phyloP scores from a whole-genome alignment of 192 early-diverging fungal genomes.

The Spinellus fusiger region DNA sequence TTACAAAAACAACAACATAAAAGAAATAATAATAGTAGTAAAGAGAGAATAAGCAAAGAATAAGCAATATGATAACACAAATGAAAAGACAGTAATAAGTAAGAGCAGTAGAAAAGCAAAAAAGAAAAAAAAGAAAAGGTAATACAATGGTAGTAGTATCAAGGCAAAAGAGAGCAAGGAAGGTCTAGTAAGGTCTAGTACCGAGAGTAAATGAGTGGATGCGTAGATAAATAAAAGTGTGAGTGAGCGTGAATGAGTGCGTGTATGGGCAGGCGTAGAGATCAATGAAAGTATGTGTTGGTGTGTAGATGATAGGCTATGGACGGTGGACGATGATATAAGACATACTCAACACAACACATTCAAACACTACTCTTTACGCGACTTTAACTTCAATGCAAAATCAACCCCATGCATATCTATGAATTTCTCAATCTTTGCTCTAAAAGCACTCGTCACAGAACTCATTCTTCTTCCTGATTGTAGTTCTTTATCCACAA shows the following conservation, averaged over 20 bases:
- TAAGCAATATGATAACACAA: neutral
- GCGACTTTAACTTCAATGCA: conserved; percentile 15
- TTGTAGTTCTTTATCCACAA: conserved; percentile 45
- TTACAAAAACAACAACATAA: neutral
- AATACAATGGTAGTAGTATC: neutral
- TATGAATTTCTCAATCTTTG: conserved; percentile 45
- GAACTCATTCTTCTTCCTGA: conserved; percentile 35
- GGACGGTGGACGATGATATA: too few species aligned
- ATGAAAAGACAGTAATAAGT: too few species aligned
- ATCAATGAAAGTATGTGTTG: too few species aligned
- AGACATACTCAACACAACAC: too few species aligned
- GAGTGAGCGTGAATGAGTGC: too few species aligned
- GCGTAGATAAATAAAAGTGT: too few species aligned
- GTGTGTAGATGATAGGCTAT: too few species aligned
- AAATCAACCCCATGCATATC: conserved; percentile 31
- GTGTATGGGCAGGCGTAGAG: too few species aligned
- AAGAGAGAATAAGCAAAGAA: too few species aligned
- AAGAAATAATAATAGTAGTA: too few species aligned
- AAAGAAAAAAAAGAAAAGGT: neutral
- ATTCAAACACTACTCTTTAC: conserved; percentile 12
- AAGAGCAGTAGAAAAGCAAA: neutral
- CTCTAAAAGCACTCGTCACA: conserved; percentile 32
- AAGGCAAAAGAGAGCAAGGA: neutral
- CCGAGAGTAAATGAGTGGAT: too few species aligned
- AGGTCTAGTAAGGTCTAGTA: too few species aligned